Evolutionary conservation across 768 basidiomycete genomes (phyloP).

Genomic region (Lanmaoa pseudosensibilis): DNA sequence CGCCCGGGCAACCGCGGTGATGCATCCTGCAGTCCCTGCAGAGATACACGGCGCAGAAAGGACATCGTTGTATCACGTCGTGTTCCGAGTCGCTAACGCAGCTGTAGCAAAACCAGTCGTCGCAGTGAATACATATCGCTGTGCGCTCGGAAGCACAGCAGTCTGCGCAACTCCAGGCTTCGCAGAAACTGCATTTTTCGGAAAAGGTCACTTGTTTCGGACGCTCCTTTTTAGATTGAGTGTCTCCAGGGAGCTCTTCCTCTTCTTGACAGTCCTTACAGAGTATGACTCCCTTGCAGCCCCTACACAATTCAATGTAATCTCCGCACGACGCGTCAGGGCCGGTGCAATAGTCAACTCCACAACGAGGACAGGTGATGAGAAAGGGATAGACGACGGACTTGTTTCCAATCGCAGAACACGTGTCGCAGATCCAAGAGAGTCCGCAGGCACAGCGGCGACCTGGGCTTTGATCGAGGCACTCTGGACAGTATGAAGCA

Average conservation of each 20-base stretch:
- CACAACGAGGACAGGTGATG: slow-evolving; percentile 19
- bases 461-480: background rate
- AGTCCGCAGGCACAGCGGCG: background rate
- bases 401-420: background rate
- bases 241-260: slow-evolving; percentile 3
- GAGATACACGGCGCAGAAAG: background rate
- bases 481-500: slow-evolving; percentile 10
- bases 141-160: background rate
- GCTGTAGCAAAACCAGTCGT: background rate
- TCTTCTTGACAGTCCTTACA: slow-evolving; percentile 16
- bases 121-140: background rate
- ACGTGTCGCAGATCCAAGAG: slow-evolving; percentile 10
- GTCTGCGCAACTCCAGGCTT: slow-evolving; percentile 3
- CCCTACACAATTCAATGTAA: background rate
- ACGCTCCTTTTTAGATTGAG: background rate
- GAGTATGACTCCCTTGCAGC: slow-evolving; percentile 6
- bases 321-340: background rate
- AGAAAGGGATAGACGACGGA: background rate
- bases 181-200: background rate
- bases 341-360: slow-evolving; percentile 3
- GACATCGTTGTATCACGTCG: background rate
- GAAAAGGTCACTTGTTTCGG: background rate
- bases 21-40: background rate
- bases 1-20: background rate
- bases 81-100: background rate